Evolutionary conservation across 139 green algal genomes (phyloP).

Genomic region (Mesostigma viride): DNA sequence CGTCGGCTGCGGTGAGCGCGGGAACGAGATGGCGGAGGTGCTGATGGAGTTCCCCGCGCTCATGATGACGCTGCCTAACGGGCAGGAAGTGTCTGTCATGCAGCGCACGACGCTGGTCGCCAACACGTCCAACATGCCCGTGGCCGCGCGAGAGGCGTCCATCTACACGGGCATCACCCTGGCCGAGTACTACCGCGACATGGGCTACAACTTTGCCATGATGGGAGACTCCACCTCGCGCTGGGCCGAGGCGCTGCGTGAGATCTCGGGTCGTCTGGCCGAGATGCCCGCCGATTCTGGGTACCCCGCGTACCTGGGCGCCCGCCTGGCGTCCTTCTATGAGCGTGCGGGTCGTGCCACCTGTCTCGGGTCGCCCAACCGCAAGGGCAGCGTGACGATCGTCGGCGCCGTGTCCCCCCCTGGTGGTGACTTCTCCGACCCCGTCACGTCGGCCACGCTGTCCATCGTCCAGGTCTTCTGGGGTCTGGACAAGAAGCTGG

Average conservation of each 20-base stretch:
- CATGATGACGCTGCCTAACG: conserved; percentile 93
- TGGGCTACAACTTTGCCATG: conserved; percentile 94
- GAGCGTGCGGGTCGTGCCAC: conserved; percentile 88
- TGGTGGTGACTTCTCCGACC: conserved; percentile 96
- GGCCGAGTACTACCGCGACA: conserved; percentile 97
- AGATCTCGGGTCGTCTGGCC: conserved; percentile 94
- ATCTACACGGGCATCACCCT: conserved; percentile 99
- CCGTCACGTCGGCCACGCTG: conserved; percentile 94
- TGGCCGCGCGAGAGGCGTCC: conserved; percentile 94
- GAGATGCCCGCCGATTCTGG: conserved; percentile 96
- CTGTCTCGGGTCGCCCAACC: conserved; percentile 79
- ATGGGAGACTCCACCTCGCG: conserved; percentile 97
- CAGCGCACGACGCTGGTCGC: conserved; percentile 93
- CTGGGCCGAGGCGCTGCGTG: conserved; percentile 95
- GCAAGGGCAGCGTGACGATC: conserved; percentile 93
- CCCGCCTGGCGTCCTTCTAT: conserved; percentile 90
- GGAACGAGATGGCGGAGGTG: conserved; percentile 73
- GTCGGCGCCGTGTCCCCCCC: conserved; percentile 94
- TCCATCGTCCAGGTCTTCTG: conserved; percentile 83
- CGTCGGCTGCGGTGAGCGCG: conserved; percentile 92
- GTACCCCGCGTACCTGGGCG: conserved; percentile 53
- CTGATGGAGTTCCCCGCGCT: conserved; percentile 81
- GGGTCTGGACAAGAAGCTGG: conserved; percentile 99
- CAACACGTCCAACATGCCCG: conserved; percentile 99
- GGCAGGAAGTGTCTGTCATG: conserved; percentile 96